These are phyloP conservation scores for Lotus japonicus DNA, from an alignment of 306 rosid genomes.

Conservation along the genomic window DNA sequence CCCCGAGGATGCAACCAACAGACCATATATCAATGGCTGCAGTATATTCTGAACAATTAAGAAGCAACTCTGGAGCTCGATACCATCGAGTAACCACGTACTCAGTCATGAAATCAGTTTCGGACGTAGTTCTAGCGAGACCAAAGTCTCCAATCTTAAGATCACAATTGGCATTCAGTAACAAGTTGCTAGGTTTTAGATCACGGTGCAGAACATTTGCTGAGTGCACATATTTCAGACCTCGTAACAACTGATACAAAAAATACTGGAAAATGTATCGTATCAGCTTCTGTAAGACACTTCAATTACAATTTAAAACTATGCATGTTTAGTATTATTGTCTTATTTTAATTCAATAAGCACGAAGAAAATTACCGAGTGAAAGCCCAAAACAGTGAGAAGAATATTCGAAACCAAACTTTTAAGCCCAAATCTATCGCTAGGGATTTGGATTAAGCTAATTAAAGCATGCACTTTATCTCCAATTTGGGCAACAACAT, in stretches of 20 bases:
- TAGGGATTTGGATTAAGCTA: neutral
- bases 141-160: slow-evolving; percentile 98
- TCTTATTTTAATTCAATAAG: neutral
- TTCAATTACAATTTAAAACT: neutral
- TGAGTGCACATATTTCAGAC: slow-evolving; percentile 86
- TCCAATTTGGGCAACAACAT: neutral
- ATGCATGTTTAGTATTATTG: neutral
- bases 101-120: slow-evolving; percentile 98
- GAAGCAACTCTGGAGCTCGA: slow-evolving; percentile 93
- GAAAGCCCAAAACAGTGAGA: neutral
- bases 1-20: slow-evolving; percentile 95
- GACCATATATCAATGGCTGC: slow-evolving; percentile 99
- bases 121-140: slow-evolving; percentile 95
- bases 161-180: slow-evolving; percentile 86
- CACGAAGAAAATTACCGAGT: neutral
- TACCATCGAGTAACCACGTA: slow-evolving; percentile 98
- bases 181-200: slow-evolving; percentile 90
- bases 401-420: neutral
- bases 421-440: neutral
- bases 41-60: slow-evolving; percentile 89
- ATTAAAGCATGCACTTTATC: neutral
- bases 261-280: slow-evolving; percentile 75
- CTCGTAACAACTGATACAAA: slow-evolving; percentile 87
- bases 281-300: slow-evolving; percentile 36
- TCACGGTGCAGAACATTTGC: slow-evolving; percentile 94